A percentile compares a stretch with the other conserved stretches of the same genome.
Conservation (phyloP, 768 basidiomycete genomes). For the Hydnomerulius pinastri region DNA sequence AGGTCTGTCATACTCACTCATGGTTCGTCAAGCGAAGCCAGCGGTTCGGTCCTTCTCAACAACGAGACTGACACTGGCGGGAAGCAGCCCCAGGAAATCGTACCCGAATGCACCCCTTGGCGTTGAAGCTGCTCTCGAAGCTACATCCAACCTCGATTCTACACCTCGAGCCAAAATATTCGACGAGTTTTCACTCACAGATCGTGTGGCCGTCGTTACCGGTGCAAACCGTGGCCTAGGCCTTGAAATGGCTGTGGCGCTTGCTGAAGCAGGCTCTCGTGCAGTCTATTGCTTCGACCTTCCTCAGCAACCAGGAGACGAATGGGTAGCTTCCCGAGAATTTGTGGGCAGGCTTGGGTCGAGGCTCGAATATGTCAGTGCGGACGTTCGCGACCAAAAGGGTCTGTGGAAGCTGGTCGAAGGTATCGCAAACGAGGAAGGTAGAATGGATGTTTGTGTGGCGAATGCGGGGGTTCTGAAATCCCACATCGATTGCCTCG, state of each 20-base stretch:
- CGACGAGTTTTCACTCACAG: slow-evolving; percentile 57
- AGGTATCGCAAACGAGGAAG: slow-evolving; percentile 65
- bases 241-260: slow-evolving; percentile 78
- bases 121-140: slow-evolving; percentile 56
- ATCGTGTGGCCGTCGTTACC: slow-evolving; percentile 61
- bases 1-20: too few species aligned
- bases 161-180: slow-evolving; percentile 50
- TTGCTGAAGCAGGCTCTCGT: slow-evolving; percentile 72
- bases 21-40: too few species aligned
- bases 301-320: slow-evolving; percentile 52
- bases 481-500: slow-evolving; percentile 59
- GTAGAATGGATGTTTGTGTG: slow-evolving; percentile 72
- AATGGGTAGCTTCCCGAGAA: slow-evolving; percentile 56
- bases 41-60: too few species aligned
- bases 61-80: too few species aligned
- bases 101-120: too few species aligned
- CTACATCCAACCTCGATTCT: slow-evolving; percentile 36
- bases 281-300: slow-evolving; percentile 73
- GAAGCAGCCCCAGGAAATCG: too few species aligned
- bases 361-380: slow-evolving; percentile 61
- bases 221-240: slow-evolving; percentile 73
- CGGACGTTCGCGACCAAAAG: slow-evolving; percentile 67
- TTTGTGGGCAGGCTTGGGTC: slow-evolving; percentile 49
- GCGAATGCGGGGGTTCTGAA: slow-evolving; percentile 78
- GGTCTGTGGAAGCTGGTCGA: slow-evolving; percentile 56